Conservation (phyloP, 371 early-diverging fungal genomes). For the Mortierella sp. region DNA sequence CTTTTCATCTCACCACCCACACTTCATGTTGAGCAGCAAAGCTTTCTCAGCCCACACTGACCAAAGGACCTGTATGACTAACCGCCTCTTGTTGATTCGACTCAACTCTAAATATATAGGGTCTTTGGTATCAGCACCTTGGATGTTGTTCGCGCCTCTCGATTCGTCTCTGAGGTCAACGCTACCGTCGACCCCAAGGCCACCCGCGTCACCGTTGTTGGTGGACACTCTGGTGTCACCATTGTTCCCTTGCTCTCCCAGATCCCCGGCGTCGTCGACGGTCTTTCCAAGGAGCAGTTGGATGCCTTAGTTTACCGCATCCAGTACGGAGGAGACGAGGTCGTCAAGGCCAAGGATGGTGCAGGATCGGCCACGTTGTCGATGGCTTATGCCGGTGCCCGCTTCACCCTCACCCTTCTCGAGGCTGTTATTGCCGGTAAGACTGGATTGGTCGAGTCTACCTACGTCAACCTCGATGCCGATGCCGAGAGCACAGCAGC, state of each 20-base stretch:
- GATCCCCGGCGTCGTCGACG: conserved; percentile 62
- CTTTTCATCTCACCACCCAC: background rate
- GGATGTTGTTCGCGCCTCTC: conserved; percentile 87
- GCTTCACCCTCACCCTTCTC: conserved; percentile 81
- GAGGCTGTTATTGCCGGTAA: conserved; percentile 77
- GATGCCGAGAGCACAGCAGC: conserved; percentile 49
- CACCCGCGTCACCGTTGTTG: conserved; percentile 82
- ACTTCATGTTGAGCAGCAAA: background rate
- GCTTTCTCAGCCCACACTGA: background rate
- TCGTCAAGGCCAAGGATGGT: conserved; percentile 94
- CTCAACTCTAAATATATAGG: conserved; percentile 47
- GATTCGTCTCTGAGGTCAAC: conserved; percentile 79
- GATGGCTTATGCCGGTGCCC: conserved; percentile 94
- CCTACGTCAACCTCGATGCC: conserved; percentile 79
- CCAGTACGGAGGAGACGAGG: conserved; percentile 96
- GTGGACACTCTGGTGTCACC: conserved; percentile 92
- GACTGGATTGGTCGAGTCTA: conserved; percentile 79
- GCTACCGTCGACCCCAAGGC: conserved; percentile 64
- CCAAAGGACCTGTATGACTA: conserved; percentile 1
- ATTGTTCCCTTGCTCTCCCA: conserved; percentile 84
- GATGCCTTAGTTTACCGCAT: conserved; percentile 84
- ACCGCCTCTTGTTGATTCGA: conserved; percentile 3
- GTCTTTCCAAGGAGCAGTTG: conserved; percentile 76
- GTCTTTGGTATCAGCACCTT: conserved; percentile 91
- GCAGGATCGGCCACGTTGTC: conserved; percentile 89